Conservation (phyloP, 1,139 yeast species). For the Hyphopichia burtonii region DNA sequence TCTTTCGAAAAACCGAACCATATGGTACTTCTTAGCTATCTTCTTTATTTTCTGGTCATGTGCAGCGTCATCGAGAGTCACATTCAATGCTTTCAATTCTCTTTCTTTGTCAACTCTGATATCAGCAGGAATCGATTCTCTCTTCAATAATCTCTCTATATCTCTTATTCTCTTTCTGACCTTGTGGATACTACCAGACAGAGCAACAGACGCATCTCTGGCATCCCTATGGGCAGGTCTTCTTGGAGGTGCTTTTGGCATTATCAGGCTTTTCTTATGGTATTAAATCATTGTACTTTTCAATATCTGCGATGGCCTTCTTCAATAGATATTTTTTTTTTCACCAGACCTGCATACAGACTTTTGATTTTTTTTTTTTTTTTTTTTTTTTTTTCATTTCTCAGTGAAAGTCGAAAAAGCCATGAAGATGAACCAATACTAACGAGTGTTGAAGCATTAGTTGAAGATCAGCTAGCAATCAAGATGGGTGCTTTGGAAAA, state of each 20-base stretch:
- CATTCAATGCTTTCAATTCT: constrained; percentile 69
- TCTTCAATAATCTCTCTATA: constrained; percentile 65
- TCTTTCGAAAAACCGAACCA: constrained; percentile 89
- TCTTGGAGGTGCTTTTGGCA: constrained; percentile 6
- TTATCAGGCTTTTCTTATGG: background rate
- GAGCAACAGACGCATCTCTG: constrained; percentile 27
- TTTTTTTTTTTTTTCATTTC: background rate
- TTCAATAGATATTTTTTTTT: constrained; percentile 1
- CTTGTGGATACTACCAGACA: constrained; percentile 47
- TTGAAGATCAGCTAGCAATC: background rate
- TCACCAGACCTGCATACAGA: background rate
- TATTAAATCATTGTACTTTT: background rate
- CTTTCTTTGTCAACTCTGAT: constrained; percentile 82
- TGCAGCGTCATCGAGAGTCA: constrained; percentile 62
- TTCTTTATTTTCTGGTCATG: constrained; percentile 51
- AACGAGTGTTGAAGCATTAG: background rate
- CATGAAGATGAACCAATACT: background rate
- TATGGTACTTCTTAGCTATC: constrained; percentile 79
- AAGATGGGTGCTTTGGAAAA: constrained; percentile 54
- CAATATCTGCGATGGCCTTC: constrained; percentile 2
- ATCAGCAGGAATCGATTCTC: constrained; percentile 68
- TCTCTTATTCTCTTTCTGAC: constrained; percentile 87
- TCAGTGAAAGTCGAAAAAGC: background rate
- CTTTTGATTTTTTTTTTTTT: background rate
- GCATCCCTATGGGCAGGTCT: constrained; percentile 13